Evolutionary conservation across 208 protist species (phyloP).

Genomic region (Trypanosoma vivax): DNA sequence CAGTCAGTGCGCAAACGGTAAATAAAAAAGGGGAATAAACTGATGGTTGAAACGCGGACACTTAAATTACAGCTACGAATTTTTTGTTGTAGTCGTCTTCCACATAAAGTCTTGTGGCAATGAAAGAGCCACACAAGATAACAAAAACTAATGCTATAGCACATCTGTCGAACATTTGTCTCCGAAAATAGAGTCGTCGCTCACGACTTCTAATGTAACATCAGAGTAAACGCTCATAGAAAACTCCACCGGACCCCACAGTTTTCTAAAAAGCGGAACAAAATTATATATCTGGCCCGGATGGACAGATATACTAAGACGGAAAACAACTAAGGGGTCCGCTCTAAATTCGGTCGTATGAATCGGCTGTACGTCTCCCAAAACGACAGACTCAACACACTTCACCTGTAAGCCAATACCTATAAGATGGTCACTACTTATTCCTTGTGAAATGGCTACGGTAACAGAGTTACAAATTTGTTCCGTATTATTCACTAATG

Average conservation of each 20-base stretch:
- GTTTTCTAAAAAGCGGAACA: slow-evolving; percentile 15
- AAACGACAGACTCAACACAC: slow-evolving; percentile 8
- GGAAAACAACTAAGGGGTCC: slow-evolving; percentile 28
- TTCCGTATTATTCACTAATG: slow-evolving; percentile 22
- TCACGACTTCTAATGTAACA: neutral
- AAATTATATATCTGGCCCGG: slow-evolving; percentile 19
- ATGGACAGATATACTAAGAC: slow-evolving; percentile 12
- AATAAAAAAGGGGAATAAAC: too few species aligned
- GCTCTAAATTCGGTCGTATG: slow-evolving; percentile 22
- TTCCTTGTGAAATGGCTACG: slow-evolving; percentile 38
- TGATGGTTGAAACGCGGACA: too few species aligned
- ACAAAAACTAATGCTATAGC: neutral
- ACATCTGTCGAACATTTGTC: neutral
- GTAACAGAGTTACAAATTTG: slow-evolving; percentile 19
- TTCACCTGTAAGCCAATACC: slow-evolving; percentile 30
- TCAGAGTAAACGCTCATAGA: slow-evolving; percentile 13
- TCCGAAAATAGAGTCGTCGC: slow-evolving; percentile 1
- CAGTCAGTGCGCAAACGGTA: too few species aligned
- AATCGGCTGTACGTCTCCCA: slow-evolving; percentile 1
- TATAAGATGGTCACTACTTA: slow-evolving; percentile 13
- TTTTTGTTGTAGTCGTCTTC: too few species aligned
- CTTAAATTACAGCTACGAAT: too few species aligned
- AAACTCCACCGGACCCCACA: slow-evolving; percentile 1
- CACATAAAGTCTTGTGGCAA: too few species aligned
- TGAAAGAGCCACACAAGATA: too few species aligned